Conservation (phyloP, 495 filamentous ascomycete genomes). For the Penicillium dipodomyicola region DNA sequence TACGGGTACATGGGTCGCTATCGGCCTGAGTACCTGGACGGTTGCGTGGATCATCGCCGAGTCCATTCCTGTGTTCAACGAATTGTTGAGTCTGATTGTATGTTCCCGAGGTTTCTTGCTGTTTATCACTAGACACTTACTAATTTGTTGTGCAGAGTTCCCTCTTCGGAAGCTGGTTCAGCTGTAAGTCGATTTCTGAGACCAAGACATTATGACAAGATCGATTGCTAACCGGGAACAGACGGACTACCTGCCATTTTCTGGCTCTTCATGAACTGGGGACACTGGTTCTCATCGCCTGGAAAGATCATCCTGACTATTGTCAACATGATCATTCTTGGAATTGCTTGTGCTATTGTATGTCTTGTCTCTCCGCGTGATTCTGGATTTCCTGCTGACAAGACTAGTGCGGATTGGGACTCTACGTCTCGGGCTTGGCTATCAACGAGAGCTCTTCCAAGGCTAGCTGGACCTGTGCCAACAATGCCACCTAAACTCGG, state of each 20-base stretch:
- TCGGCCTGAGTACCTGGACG: constrained; percentile 56
- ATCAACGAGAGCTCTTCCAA: constrained; percentile 34
- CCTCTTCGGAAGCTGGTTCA: constrained; percentile 42
- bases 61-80: constrained; percentile 67
- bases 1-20: constrained; percentile 53
- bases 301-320: constrained; percentile 47
- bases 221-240: constrained; percentile 12
- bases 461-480: constrained; percentile 37
- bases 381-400: constrained; percentile 8
- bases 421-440: constrained; percentile 38
- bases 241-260: constrained; percentile 39
- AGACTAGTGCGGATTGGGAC: constrained; percentile 36
- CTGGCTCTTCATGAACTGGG: constrained; percentile 52
- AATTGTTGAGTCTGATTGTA: constrained; percentile 49
- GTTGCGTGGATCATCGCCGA: constrained; percentile 68
- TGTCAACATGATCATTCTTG: constrained; percentile 51
- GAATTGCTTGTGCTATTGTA: constrained; percentile 45
- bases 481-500: constrained; percentile 19
- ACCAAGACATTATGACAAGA: background rate
- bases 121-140: background rate
- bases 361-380: constrained; percentile 2
- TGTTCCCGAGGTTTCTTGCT: background rate
- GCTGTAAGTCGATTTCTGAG: constrained; percentile 25
- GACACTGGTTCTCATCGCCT: constrained; percentile 38
- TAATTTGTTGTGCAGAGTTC: constrained; percentile 24